Evolutionary conservation across 129 eudicot genomes (phyloP).

Genomic region (Helianthus tuberosus): DNA sequence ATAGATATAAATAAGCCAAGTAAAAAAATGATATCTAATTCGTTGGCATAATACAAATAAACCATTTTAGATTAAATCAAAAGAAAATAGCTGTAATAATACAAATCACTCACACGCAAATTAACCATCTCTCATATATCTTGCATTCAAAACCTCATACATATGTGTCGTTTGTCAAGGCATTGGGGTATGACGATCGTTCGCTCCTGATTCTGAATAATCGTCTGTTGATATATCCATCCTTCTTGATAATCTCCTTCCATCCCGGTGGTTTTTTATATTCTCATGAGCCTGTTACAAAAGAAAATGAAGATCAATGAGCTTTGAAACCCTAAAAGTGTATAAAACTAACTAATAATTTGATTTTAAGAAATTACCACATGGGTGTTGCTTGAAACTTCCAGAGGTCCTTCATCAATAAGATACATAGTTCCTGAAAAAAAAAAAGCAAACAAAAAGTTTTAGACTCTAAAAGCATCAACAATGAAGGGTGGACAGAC

Average conservation of each 20-base stretch:
- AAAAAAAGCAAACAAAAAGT: too few species aligned
- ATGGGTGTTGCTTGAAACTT: conserved; percentile 23
- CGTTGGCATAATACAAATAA: too few species aligned
- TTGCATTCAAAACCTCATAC: neutral
- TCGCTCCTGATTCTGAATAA: conserved; percentile 85
- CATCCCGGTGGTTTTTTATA: conserved; percentile 22
- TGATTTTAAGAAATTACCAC: conserved; percentile 29
- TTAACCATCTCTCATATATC: neutral
- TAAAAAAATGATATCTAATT: neutral
- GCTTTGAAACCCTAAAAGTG: neutral
- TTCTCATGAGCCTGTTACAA: conserved; percentile 26
- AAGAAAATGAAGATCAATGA: neutral
- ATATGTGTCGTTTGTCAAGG: conserved; percentile 32
- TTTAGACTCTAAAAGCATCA: neutral
- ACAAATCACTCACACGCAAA: neutral
- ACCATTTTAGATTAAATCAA: too few species aligned
- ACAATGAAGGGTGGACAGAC: neutral
- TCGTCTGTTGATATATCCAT: conserved; percentile 50
- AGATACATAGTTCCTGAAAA: conserved; percentile 48
- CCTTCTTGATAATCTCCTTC: conserved; percentile 34
- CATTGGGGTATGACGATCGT: conserved; percentile 74
- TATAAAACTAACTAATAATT: neutral
- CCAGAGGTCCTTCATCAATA: conserved; percentile 19
- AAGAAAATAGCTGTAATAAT: neutral
- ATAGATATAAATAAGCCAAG: too few species aligned